Evolutionary conservation across 2,329 filamentous ascomycete species (phyloP).

Genomic region (Fusarium robinianum): DNA sequence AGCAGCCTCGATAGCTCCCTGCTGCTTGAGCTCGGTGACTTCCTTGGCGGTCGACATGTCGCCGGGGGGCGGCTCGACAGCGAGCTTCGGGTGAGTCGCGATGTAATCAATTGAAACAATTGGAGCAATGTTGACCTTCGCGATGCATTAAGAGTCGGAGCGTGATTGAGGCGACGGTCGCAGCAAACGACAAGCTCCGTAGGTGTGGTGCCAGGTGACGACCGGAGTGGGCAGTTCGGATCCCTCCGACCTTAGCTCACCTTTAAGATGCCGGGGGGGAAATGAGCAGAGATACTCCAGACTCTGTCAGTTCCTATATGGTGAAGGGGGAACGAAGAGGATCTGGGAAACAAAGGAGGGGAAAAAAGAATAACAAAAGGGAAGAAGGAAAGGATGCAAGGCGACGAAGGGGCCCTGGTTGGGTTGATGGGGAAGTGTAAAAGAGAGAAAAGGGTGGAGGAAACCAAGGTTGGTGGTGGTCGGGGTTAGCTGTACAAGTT

Average conservation of each 20-base stretch:
- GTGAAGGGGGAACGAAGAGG: constrained; percentile 11
- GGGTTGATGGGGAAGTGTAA: constrained; percentile 5
- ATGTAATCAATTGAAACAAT: constrained; percentile 31
- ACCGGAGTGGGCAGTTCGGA: constrained; percentile 14
- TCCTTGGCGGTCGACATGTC: constrained; percentile 44
- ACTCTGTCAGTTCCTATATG: constrained; percentile 17
- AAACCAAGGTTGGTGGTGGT: constrained; percentile 19
- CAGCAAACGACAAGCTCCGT: constrained; percentile 7
- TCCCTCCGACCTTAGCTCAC: constrained; percentile 11
- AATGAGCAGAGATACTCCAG: constrained; percentile 17
- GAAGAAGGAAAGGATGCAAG: constrained; percentile 21
- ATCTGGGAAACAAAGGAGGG: constrained; percentile 21
- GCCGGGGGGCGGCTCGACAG: constrained; percentile 25
- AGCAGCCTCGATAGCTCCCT: constrained; percentile 79
- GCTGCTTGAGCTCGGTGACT: constrained; percentile 72
- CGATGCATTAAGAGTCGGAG: constrained; percentile 26
- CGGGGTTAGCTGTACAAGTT: constrained; percentile 3
- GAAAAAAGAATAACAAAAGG: constrained; percentile 26
- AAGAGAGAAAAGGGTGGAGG: constrained; percentile 22
- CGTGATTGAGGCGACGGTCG: constrained; percentile 17
- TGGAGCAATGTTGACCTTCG: constrained; percentile 17
- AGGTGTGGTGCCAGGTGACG: constrained; percentile 15
- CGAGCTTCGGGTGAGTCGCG: constrained; percentile 13
- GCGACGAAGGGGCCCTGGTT: constrained; percentile 20
- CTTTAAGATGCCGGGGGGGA: constrained; percentile 9